Evolutionary conservation across 768 basidiomycete genomes (phyloP).

Genomic region (Tricholoma saponaceum): DNA sequence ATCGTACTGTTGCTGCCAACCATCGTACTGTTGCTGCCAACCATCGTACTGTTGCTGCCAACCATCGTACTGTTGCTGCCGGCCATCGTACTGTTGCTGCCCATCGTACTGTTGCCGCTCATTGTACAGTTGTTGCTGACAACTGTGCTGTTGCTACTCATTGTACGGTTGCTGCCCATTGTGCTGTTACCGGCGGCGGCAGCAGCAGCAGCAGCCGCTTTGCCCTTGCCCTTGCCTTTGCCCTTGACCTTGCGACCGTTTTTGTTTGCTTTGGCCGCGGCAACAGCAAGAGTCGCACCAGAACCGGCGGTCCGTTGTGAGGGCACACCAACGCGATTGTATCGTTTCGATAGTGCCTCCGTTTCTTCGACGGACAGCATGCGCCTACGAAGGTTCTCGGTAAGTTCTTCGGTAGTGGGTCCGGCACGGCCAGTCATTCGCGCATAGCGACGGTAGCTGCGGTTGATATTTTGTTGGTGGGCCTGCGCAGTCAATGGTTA

Average conservation of each 20-base stretch:
- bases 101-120: background rate
- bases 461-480: constrained; percentile 70
- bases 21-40: constrained; percentile 1
- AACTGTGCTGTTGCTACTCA: constrained; percentile 2
- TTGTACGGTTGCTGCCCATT: background rate
- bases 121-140: background rate
- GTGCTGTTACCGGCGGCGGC: constrained; percentile 12
- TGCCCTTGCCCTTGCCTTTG: constrained; percentile 2
- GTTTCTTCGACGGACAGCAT: constrained; percentile 34
- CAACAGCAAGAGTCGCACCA: constrained; percentile 13
- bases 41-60: constrained; percentile 4
- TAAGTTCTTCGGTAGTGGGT: constrained; percentile 46
- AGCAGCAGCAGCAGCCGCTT: constrained; percentile 7
- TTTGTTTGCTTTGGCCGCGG: constrained; percentile 6
- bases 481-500: constrained; percentile 32
- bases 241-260: background rate
- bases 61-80: constrained; percentile 1
- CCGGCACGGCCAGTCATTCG: constrained; percentile 59
- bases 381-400: constrained; percentile 44
- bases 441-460: constrained; percentile 57
- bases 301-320: constrained; percentile 11
- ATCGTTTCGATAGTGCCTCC: constrained; percentile 32
- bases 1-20: too few relatives aligned
- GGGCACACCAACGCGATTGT: constrained; percentile 27
- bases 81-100: background rate